Percentiles rank a stretch among this genome's conserved stretches.
phyloP scores from a whole-genome alignment of 78 protist genomes.

The Speleostelium caveatum region DNA sequence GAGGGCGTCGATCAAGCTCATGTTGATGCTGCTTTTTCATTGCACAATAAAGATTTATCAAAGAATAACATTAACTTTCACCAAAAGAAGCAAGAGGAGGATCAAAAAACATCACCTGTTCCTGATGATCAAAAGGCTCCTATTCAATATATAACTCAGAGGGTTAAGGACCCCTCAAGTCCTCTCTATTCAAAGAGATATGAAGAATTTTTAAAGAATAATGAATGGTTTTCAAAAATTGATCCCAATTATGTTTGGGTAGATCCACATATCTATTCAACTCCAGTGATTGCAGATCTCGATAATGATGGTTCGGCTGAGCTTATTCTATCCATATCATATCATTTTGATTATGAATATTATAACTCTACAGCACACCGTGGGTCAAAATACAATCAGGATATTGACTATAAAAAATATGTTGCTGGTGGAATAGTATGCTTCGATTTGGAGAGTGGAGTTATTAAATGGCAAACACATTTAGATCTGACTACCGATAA shows the following conservation, averaged over 20 bases:
- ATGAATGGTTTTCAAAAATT: constrained; percentile 19
- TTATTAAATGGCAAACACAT: constrained; percentile 74
- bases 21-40: constrained; percentile 70
- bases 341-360: constrained; percentile 82
- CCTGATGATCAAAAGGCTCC: background rate
- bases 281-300: constrained; percentile 92
- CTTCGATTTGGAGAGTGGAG: constrained; percentile 47
- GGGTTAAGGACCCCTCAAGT: background rate
- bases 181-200: constrained; percentile 7
- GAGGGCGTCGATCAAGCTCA: constrained; percentile 34
- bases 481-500: constrained; percentile 78
- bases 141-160: no score
- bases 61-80: background rate
- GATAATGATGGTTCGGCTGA: constrained; percentile 88
- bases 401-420: constrained; percentile 67
- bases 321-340: constrained; percentile 87
- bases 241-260: constrained; percentile 44
- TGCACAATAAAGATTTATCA: constrained; percentile 22
- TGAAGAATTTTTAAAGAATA: constrained; percentile 2
- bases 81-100: background rate
- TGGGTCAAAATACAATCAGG: background rate
- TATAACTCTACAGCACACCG: constrained; percentile 16
- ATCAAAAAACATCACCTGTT: background rate
- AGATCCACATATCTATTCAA: constrained; percentile 89
- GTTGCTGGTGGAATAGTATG: constrained; percentile 91